Percentiles rank a stretch among this genome's conserved stretches.
phyloP scores from a whole-genome alignment of 345 rosid species.

The Gossypium thurberi region DNA sequence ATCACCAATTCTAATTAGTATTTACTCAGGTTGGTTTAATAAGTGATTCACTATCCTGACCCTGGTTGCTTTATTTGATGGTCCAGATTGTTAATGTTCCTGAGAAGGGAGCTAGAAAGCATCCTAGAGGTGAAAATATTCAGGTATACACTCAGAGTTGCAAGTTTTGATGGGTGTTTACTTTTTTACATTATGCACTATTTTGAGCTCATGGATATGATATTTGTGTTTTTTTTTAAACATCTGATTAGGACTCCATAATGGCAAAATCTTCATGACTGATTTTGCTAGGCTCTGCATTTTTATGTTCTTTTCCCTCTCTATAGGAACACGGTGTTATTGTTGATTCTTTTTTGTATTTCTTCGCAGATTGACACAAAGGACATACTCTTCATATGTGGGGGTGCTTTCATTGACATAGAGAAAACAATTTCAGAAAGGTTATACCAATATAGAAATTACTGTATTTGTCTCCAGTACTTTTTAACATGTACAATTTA shows the following conservation, averaged over 20 bases:
- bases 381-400: slow-evolving; percentile 97
- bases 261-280: background rate
- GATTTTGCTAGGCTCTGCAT: background rate
- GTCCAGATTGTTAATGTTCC: slow-evolving; percentile 93
- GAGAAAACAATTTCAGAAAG: slow-evolving; percentile 99
- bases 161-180: background rate
- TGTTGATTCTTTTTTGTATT: background rate
- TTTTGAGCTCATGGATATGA: background rate
- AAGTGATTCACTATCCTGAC: slow-evolving; percentile 4
- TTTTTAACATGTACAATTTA: background rate
- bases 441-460: slow-evolving; percentile 27
- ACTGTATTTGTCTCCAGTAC: background rate
- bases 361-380: slow-evolving; percentile 82
- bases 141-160: slow-evolving; percentile 47
- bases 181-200: background rate
- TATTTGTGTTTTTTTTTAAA: background rate
- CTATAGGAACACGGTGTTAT: background rate
- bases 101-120: slow-evolving; percentile 97
- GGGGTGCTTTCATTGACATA: slow-evolving; percentile 92
- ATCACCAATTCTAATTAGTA: background rate
- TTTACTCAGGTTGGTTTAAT: slow-evolving; percentile 1
- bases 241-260: background rate
- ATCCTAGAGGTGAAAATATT: slow-evolving; percentile 98
- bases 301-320: background rate
- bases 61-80: slow-evolving; percentile 10